These are phyloP conservation scores for Ophiocordyceps camponoti-saundersi DNA, from an alignment of 2,329 filamentous ascomycete genomes.

Conservation along the genomic window DNA sequence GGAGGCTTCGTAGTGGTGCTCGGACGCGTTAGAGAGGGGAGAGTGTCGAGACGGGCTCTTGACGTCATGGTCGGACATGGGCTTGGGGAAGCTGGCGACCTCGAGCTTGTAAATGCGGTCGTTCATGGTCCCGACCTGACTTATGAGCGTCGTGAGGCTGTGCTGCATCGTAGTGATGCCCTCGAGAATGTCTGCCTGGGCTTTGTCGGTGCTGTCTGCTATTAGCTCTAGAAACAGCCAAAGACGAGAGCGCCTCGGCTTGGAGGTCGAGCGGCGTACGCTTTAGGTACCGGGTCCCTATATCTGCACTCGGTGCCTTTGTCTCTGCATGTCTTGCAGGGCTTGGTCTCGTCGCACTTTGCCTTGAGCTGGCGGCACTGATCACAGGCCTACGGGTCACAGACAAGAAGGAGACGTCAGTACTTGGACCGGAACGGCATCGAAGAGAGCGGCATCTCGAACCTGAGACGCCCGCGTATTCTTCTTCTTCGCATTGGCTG, in stretches of 20 bases:
- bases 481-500: slow-evolving; percentile 35
- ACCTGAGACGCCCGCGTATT: slow-evolving; percentile 50
- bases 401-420: slow-evolving; percentile 3
- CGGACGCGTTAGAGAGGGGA: slow-evolving; percentile 2
- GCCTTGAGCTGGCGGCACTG: slow-evolving; percentile 76
- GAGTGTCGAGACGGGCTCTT: slow-evolving; percentile 9
- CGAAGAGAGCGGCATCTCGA: not conserved
- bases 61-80: slow-evolving; percentile 12
- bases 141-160: slow-evolving; percentile 17
- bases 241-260: not conserved
- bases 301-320: slow-evolving; percentile 75
- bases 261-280: slow-evolving; percentile 33
- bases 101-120: slow-evolving; percentile 18
- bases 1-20: slow-evolving; percentile 6
- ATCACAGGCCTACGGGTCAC: slow-evolving; percentile 59
- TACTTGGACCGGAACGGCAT: not conserved
- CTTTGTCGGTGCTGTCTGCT: slow-evolving; percentile 35
- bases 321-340: slow-evolving; percentile 75
- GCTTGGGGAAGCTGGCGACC: slow-evolving; percentile 11
- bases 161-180: slow-evolving; percentile 25
- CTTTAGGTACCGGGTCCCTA: slow-evolving; percentile 77
- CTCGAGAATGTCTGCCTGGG: slow-evolving; percentile 42
- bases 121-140: slow-evolving; percentile 22
- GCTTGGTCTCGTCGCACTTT: slow-evolving; percentile 78
- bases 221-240: not conserved